Conservation (phyloP, 768 basidiomycete genomes). For the Mrakia hoshinonis region DNA sequence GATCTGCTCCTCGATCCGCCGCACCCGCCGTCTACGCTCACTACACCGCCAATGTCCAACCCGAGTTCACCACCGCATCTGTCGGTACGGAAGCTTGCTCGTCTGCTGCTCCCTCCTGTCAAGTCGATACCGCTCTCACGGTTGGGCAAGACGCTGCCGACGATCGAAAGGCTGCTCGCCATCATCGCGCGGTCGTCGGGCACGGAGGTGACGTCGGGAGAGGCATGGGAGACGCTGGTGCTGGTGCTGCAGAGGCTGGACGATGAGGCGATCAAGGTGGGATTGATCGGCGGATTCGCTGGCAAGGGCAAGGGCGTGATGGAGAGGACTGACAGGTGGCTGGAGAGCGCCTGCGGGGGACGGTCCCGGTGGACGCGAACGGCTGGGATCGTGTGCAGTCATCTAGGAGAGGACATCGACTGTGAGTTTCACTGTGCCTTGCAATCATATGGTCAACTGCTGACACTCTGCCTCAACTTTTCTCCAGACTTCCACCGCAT, state of each 20-base stretch:
- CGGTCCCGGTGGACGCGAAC: conserved; percentile 9
- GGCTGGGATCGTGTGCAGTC: background rate
- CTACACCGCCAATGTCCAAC: background rate
- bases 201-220: background rate
- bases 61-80: background rate
- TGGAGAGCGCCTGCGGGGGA: conserved; percentile 1
- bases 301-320: background rate
- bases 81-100: conserved; percentile 4
- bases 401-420: conserved; percentile 4
- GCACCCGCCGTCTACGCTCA: background rate
- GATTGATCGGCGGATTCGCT: background rate
- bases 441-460: too few species aligned
- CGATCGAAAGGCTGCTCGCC: conserved; percentile 21
- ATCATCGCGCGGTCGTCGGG: background rate
- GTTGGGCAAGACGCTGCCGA: background rate
- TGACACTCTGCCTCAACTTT: background rate
- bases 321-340: conserved; percentile 21
- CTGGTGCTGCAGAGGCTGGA: background rate
- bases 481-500: conserved; percentile 34
- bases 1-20: conserved; percentile 19
- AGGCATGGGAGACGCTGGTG: conserved; percentile 10
- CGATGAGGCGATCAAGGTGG: background rate
- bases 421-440: background rate
- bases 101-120: background rate
- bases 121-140: background rate